phyloP scores from a whole-genome alignment of 2,329 filamentous ascomycete species.

The Aspergillus felis region DNA sequence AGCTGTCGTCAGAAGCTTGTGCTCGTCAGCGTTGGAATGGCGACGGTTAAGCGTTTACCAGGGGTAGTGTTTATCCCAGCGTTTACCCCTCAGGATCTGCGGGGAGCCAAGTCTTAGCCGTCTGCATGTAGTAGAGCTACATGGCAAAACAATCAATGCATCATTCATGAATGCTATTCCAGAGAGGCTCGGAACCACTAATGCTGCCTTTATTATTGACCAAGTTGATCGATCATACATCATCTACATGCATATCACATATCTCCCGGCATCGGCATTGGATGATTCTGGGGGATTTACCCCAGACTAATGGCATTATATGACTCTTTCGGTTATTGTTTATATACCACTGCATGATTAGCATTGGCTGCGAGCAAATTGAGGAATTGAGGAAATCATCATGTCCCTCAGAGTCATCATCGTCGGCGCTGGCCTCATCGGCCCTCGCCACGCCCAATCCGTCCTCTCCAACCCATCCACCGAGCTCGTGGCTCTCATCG shows the following conservation, averaged over 20 bases:
- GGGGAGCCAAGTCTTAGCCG: background rate
- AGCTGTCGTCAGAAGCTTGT: no score
- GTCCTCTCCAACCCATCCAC: constrained; percentile 38
- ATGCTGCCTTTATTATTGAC: no score
- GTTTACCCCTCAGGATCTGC: background rate
- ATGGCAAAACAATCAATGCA: no score
- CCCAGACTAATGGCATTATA: background rate
- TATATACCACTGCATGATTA: background rate
- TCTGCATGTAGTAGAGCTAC: no score
- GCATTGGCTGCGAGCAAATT: background rate
- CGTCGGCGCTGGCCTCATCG: constrained; percentile 43
- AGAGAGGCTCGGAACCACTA: no score
- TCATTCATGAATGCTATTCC: no score
- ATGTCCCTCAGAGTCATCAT: background rate
- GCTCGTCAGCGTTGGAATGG: background rate
- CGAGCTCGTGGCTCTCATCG: constrained; percentile 44
- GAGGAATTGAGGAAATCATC: no score
- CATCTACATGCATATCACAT: background rate
- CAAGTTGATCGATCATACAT: no score
- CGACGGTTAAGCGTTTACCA: background rate
- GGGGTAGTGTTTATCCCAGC: background rate
- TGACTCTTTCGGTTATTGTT: background rate
- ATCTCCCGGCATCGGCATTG: background rate
- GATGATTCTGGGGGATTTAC: background rate
- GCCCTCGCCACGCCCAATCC: constrained; percentile 48